Conservation (phyloP, 768 basidiomycete genomes). For the Rhodotorula graminis region DNA sequence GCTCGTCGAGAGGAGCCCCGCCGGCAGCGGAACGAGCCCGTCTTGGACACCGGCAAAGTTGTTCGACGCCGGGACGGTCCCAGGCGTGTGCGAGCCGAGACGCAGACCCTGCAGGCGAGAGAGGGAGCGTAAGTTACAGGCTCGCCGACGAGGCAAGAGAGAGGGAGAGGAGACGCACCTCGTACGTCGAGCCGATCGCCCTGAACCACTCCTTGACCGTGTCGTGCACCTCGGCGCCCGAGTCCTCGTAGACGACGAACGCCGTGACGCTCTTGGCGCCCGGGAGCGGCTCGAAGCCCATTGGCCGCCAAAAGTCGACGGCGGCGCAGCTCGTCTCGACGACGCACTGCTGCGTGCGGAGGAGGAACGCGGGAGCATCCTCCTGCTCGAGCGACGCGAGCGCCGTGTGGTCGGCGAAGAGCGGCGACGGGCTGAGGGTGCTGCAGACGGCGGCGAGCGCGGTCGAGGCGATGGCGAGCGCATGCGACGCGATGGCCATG, state of each 20-base stretch:
- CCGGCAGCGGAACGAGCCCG: conserved; percentile 17
- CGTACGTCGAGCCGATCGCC: background rate
- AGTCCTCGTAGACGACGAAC: conserved; percentile 32
- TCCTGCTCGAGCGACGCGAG: background rate
- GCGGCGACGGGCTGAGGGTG: conserved; percentile 10
- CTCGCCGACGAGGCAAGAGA: too few species aligned
- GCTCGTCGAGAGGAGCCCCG: conserved; percentile 2
- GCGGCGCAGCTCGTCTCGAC: conserved; percentile 11
- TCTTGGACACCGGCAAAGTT: conserved; percentile 14
- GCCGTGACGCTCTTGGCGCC: conserved; percentile 29
- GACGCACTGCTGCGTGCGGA: conserved; percentile 30
- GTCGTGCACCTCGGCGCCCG: conserved; percentile 1
- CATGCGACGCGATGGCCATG: background rate
- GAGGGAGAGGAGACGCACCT: background rate
- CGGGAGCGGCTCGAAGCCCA: conserved; percentile 35
- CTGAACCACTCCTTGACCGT: conserved; percentile 16
- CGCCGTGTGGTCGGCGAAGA: conserved; percentile 22
- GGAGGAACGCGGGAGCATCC: background rate
- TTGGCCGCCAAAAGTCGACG: conserved; percentile 32
- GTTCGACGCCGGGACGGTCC: background rate
- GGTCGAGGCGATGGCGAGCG: background rate
- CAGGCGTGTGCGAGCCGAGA: conserved; percentile 19
- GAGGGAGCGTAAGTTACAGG: background rate
- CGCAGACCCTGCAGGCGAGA: conserved; percentile 11
- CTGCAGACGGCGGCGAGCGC: background rate